These are phyloP conservation scores for Backusella macrospora DNA, from an alignment of 192 early-diverging fungal genomes.

Conservation along the genomic window DNA sequence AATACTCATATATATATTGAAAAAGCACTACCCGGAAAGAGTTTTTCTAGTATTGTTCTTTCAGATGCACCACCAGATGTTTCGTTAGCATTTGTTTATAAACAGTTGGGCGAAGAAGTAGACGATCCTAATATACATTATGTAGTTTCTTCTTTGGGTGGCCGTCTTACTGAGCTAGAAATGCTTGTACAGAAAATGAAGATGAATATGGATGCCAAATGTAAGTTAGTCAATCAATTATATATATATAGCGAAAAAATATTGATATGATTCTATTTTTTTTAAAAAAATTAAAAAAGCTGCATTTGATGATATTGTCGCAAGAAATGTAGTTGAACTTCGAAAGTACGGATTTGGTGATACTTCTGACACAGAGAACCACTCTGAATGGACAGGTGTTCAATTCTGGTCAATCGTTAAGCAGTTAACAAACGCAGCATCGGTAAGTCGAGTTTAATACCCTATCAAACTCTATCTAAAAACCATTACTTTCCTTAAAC, in stretches of 20 bases:
- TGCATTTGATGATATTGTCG: constrained; percentile 86
- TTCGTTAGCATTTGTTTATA: constrained; percentile 62
- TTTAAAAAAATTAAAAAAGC: constrained; percentile 41
- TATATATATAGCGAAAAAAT: background rate
- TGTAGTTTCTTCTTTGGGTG: constrained; percentile 78
- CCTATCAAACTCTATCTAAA: background rate
- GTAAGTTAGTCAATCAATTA: constrained; percentile 39
- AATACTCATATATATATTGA: constrained; percentile 4
- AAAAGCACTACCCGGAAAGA: constrained; percentile 68
- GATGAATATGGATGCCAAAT: constrained; percentile 58
- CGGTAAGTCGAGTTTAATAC: constrained; percentile 13
- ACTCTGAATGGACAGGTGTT: constrained; percentile 71
- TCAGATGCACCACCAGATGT: constrained; percentile 69
- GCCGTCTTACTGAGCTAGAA: constrained; percentile 89
- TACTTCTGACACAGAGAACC: constrained; percentile 45
- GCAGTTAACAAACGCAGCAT: constrained; percentile 59
- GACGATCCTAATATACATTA: constrained; percentile 40
- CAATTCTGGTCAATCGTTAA: constrained; percentile 93
- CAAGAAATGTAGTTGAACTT: constrained; percentile 79
- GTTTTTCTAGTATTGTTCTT: constrained; percentile 68
- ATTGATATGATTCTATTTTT: background rate
- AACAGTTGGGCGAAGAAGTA: constrained; percentile 41
- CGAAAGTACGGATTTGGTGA: constrained; percentile 86
- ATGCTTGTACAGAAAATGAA: constrained; percentile 89
- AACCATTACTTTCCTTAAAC: background rate